Evolutionary conservation across 1,284 basidiomycete species (phyloP).

Genomic region (Cryptococcus sp.): DNA sequence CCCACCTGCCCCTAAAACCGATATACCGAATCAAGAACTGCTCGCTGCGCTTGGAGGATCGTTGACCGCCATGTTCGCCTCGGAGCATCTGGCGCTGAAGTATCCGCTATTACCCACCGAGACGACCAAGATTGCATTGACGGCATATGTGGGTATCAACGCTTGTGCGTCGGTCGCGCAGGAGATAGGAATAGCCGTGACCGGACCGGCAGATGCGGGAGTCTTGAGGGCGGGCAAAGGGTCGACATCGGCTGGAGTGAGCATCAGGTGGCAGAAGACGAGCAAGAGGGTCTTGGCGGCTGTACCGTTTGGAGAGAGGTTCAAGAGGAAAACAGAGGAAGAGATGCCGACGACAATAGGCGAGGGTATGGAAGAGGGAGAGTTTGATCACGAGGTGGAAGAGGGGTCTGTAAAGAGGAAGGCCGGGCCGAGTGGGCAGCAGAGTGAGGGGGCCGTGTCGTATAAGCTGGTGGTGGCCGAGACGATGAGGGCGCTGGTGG

Average conservation of each 20-base stretch:
- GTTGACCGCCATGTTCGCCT: constrained; percentile 82
- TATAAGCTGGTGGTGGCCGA: constrained; percentile 46
- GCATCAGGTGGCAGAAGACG: constrained; percentile 59
- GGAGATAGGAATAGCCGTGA: constrained; percentile 55
- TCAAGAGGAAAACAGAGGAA: neutral
- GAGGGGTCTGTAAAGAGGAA: constrained; percentile 7
- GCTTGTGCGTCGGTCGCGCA: constrained; percentile 77
- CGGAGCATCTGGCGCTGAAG: constrained; percentile 73
- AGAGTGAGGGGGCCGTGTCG: too few relatives aligned
- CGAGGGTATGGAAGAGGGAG: constrained; percentile 1
- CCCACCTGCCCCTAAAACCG: constrained; percentile 41
- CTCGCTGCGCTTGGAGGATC: constrained; percentile 79
- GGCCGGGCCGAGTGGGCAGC: constrained; percentile 6
- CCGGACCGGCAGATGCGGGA: constrained; percentile 21
- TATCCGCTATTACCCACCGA: constrained; percentile 90
- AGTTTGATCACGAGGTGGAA: constrained; percentile 5
- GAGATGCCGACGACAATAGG: too few relatives aligned
- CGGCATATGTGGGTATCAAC: constrained; percentile 79
- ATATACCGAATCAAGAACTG: constrained; percentile 66
- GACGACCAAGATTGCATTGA: constrained; percentile 82
- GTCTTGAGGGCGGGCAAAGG: constrained; percentile 11
- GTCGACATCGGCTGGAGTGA: constrained; percentile 15
- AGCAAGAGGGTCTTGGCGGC: constrained; percentile 20
- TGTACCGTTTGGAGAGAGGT: constrained; percentile 7
- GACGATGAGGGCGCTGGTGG: constrained; percentile 51